Evolutionary conservation across 2,329 filamentous ascomycete genomes (phyloP).

Genomic region (Apiospora koreana): DNA sequence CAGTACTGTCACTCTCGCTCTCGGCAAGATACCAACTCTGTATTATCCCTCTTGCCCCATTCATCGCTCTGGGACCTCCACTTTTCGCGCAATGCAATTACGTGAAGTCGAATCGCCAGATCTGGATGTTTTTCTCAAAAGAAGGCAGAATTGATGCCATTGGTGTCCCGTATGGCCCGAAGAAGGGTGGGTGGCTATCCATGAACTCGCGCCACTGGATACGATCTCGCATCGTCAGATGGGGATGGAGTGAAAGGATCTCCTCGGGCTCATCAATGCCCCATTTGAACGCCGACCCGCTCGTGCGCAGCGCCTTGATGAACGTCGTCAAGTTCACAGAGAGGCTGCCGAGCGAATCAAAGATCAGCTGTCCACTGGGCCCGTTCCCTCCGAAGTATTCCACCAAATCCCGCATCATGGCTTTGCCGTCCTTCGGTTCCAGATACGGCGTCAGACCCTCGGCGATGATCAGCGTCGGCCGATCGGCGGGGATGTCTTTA

Average conservation of each 20-base stretch:
- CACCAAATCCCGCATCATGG: slow-evolving; percentile 11
- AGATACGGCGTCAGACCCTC: slow-evolving; percentile 27
- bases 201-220: slow-evolving; percentile 14
- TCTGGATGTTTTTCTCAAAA: slow-evolving; percentile 15
- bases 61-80: not conserved
- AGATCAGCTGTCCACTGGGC: not conserved
- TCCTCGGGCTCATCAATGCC: slow-evolving; percentile 12
- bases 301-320: slow-evolving; percentile 11
- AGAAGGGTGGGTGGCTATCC: slow-evolving; percentile 15
- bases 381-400: slow-evolving; percentile 11
- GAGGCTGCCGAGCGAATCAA: slow-evolving; percentile 12
- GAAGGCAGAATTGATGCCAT: slow-evolving; percentile 12
- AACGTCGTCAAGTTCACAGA: slow-evolving; percentile 11
- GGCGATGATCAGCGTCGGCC: slow-evolving; percentile 23
- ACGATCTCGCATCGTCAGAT: not conserved
- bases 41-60: not conserved
- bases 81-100: not conserved
- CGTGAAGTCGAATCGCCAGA: slow-evolving; percentile 13
- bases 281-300: slow-evolving; percentile 12
- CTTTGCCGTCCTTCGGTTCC: slow-evolving; percentile 20
- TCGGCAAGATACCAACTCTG: not conserved
- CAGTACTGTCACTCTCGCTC: not conserved
- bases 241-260: slow-evolving; percentile 3
- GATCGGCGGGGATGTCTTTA: slow-evolving; percentile 20
- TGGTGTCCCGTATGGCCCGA: slow-evolving; percentile 11